Evolutionary conservation across 2,329 filamentous ascomycete genomes (phyloP).

Genomic region (Colletotrichum horii): DNA sequence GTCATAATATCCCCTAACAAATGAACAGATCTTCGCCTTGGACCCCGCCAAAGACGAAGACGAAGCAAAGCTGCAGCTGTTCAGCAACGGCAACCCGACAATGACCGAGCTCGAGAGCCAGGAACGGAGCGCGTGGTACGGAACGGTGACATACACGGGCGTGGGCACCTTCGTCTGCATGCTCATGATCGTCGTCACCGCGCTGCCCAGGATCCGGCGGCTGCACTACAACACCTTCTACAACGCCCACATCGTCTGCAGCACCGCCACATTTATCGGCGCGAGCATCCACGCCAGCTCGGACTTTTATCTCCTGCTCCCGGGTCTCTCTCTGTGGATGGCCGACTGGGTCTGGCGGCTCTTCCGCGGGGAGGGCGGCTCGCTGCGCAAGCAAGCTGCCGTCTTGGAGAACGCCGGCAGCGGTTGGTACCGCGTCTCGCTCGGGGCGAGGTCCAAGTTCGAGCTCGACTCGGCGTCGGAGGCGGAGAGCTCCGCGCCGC

Average conservation of each 20-base stretch:
- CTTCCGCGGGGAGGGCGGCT: constrained; percentile 2
- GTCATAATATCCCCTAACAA: neutral
- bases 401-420: constrained; percentile 2
- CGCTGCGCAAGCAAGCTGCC: neutral
- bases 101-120: constrained; percentile 11
- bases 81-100: constrained; percentile 19
- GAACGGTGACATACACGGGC: constrained; percentile 9
- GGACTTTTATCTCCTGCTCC: constrained; percentile 22
- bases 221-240: constrained; percentile 22
- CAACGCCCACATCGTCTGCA: constrained; percentile 14
- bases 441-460: neutral
- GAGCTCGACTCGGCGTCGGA: neutral
- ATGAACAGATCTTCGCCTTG: neutral
- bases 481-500: neutral
- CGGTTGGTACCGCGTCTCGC: neutral
- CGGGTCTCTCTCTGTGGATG: constrained; percentile 11
- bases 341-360: constrained; percentile 15
- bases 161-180: neutral
- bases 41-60: neutral
- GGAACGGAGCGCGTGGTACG: neutral
- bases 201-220: constrained; percentile 15
- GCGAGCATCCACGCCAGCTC: constrained; percentile 20
- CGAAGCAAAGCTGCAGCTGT: neutral
- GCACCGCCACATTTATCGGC: neutral
- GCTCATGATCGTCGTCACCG: constrained; percentile 10